phyloP scores from a whole-genome alignment of 352 stramenopile species.

The Phytophthora litchii region DNA sequence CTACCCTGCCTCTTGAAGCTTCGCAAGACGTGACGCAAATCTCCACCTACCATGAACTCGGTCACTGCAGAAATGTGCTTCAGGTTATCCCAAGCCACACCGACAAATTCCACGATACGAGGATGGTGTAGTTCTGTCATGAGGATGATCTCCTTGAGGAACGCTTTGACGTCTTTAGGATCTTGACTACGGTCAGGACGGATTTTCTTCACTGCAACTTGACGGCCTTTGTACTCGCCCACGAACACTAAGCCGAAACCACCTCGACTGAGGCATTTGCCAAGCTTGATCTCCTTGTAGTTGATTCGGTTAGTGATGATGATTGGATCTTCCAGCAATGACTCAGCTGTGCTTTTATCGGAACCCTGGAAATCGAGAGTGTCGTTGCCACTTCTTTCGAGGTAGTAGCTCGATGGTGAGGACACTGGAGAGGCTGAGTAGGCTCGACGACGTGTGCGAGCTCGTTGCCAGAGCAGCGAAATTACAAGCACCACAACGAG shows the following conservation, averaged over 20 bases:
- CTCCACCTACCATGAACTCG: slow-evolving; percentile 57
- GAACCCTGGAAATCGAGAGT: slow-evolving; percentile 34
- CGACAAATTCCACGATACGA: slow-evolving; percentile 50
- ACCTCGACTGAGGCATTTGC: slow-evolving; percentile 43
- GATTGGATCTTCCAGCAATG: slow-evolving; percentile 47
- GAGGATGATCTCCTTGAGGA: slow-evolving; percentile 49
- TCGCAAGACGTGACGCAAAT: slow-evolving; percentile 48
- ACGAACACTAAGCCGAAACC: slow-evolving; percentile 56
- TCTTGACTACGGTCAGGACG: slow-evolving; percentile 37
- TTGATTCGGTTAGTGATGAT: slow-evolving; percentile 52
- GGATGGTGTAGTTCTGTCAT: slow-evolving; percentile 48
- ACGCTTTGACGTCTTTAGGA: slow-evolving; percentile 39
- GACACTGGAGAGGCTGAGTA: slow-evolving; percentile 14
- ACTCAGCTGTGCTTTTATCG: slow-evolving; percentile 25
- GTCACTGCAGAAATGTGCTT: slow-evolving; percentile 47
- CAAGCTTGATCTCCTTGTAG: slow-evolving; percentile 47
- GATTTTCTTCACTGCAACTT: slow-evolving; percentile 56
- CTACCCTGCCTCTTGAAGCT: slow-evolving; percentile 38
- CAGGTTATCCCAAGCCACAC: slow-evolving; percentile 47
- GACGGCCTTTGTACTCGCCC: slow-evolving; percentile 35
- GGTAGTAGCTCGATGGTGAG: slow-evolving; percentile 33
- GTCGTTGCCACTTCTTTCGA: slow-evolving; percentile 28
- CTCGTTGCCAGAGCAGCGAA: slow-evolving; percentile 26
- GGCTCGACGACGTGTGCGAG: slow-evolving; percentile 3
- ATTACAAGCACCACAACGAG: slow-evolving; percentile 32